A percentile compares a stretch with the other conserved stretches of the same genome.
Evolutionary conservation across 192 early-diverging fungal genomes (phyloP).

Genomic region (Spizellomyces sp.): DNA sequence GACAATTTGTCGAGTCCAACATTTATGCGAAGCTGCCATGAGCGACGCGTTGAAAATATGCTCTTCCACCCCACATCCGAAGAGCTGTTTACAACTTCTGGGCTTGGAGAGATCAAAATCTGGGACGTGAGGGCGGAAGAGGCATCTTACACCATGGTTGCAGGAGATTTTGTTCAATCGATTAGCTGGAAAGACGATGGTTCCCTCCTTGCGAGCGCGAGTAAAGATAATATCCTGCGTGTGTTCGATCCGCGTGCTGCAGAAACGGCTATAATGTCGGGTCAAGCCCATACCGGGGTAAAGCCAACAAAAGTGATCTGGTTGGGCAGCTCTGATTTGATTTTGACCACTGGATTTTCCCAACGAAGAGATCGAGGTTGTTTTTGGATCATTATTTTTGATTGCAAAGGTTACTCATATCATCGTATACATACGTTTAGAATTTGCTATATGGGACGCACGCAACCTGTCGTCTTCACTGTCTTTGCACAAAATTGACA

Average conservation of each 20-base stretch:
- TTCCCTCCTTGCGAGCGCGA: conserved; percentile 47
- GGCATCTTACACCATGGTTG: not conserved
- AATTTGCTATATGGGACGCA: conserved; percentile 78
- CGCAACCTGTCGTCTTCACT: conserved; percentile 63
- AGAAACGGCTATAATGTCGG: conserved; percentile 27
- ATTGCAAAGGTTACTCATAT: not conserved
- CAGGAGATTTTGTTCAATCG: conserved; percentile 50
- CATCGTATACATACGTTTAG: conserved; percentile 49
- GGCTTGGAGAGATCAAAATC: conserved; percentile 14
- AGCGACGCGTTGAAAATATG: conserved; percentile 17
- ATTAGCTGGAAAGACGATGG: conserved; percentile 69
- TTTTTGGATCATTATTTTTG: not conserved
- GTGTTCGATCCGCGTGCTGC: conserved; percentile 61
- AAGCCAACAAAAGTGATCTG: conserved; percentile 70
- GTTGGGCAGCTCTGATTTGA: conserved; percentile 64
- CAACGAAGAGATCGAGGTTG: conserved; percentile 27
- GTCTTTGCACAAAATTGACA: conserved; percentile 61
- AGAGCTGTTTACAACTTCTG: conserved; percentile 12
- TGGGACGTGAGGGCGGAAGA: conserved; percentile 17
- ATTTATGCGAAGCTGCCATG: conserved; percentile 2
- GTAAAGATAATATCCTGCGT: conserved; percentile 58
- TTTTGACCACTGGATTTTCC: conserved; percentile 76
- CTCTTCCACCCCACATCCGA: conserved; percentile 33
- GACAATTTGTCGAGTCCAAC: not conserved
- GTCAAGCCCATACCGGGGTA: conserved; percentile 59